Evolutionary conservation across 257 asterid species (phyloP), one percentile per base, ranked within the genome.

Genomic region (Anisodus acutangulus): DNA sequence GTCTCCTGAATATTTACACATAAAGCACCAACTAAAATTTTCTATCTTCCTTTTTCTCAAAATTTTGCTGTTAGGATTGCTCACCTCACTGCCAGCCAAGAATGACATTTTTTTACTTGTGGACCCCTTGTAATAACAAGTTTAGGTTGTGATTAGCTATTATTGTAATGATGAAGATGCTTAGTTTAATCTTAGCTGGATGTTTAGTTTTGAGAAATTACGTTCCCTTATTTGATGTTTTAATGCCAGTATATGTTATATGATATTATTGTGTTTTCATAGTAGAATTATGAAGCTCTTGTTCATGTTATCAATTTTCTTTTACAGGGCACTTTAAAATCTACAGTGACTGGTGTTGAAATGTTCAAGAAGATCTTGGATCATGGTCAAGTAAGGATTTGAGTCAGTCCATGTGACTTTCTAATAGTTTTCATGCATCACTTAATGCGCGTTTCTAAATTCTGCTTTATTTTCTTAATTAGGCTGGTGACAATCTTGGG

Each of bases 401-500:
- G 70, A 58, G 54, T 64, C 70, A 13, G 37, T 63, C 41, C 71
- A 57, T 10, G 67, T 70, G n/a, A 26, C 49, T 58, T 19, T 12
- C 13, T 63, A 41, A 11, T 6, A 49, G 13, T 47, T 66, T 58
- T 54, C 71, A 9, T 63, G 55, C 19, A 63, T 71, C 74, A 37
- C 31, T 51, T 84, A 57, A 58, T 69, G 80, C 79, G 69, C 68
- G 43, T 54, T 81, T 51, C 22, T 8, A 31, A 31, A 22, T 47
- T 8, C 31, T 83, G 58, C 66, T 57, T 35, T 55, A 58, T 55
- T 22, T 66, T 80, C 86, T 86, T 87, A 78, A 41, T 71, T 90
- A 97, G 99, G 99, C 99, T 78, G 99, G 99, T 80, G 99, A 97
- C 89, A 97, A 97, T 88, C 98, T 95, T 15, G 99, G 99, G 83